Evolutionary conservation across 2,329 filamentous ascomycete species (phyloP), one percentile per base, ranked within the genome.

Genomic region (Knufia petricola): DNA sequence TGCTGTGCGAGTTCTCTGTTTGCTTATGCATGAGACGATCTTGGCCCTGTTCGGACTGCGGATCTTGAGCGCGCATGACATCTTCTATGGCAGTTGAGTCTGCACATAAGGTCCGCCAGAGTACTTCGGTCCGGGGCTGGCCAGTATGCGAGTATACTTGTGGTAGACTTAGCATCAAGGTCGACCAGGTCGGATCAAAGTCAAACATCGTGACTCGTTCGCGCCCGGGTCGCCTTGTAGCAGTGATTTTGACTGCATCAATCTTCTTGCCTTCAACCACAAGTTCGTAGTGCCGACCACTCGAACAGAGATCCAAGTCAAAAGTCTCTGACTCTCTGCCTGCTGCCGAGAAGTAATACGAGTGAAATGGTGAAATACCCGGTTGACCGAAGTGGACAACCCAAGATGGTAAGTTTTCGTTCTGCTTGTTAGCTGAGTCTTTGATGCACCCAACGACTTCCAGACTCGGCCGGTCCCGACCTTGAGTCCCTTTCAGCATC

Each of bases 61-160:
- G 3, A 8, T 40, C 9, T 40, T 19, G 4, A 4, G n/a, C 19
- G 6, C 17, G 37, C 37, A 40, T 7, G n/a, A 23, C 21, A n/a
- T 40, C 37, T 12, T 40, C 15, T 4, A 39, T 44, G n/a, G 37
- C 19, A 20, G 41, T 32, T 9, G 51, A 37, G 32, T 54, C 41
- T 6, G 23, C 50, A 30, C 52, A 54, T n/a, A 52, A 24, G 1
- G 52, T 54, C 8, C 52, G 46, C 52, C 52, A 54, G 15, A 54
- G 44, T 1, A 23, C 52, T 34, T 54, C 50, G 2, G 50, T 52
- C 19, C 52, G 46, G n/a, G 15, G 32, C 20, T 50, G 50, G 10
- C 48, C 44, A 34, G 32, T 40, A 17, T 50, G 50, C 3, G 19
- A 9, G 21, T 54, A 54, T 17, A 41, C 30, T 3, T 43, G 38